phyloP scores from a whole-genome alignment of 2,329 filamentous ascomycete species.

The Phialophora expanda region DNA sequence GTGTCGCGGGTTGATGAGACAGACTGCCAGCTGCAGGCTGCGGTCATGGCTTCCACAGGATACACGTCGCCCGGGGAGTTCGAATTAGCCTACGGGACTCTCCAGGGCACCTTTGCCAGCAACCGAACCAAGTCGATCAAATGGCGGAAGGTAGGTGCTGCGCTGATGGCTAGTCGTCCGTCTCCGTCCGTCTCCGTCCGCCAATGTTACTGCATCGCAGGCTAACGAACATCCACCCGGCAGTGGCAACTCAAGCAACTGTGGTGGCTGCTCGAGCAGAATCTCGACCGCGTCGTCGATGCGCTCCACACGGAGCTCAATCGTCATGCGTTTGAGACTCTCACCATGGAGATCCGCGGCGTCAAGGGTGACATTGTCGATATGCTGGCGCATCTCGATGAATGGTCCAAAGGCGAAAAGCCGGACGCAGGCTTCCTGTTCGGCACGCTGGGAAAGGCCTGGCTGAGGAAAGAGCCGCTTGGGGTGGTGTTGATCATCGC shows the following conservation, averaged over 20 bases:
- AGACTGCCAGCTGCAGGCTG: not conserved
- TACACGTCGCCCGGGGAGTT: conserved; percentile 14
- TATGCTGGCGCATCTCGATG: conserved; percentile 48
- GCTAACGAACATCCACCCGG: not conserved
- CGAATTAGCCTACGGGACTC: conserved; percentile 19
- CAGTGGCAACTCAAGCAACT: conserved; percentile 49
- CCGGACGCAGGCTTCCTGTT: conserved; percentile 42
- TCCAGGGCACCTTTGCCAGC: conserved; percentile 41
- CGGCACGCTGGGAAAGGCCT: conserved; percentile 43
- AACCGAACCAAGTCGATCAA: conserved; percentile 46
- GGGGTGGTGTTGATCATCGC: conserved; percentile 31
- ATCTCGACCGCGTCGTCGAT: conserved; percentile 44
- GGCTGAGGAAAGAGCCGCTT: conserved; percentile 52
- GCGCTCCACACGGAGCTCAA: conserved; percentile 47
- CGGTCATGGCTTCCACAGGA: conserved; percentile 1
- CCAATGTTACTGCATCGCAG: not conserved
- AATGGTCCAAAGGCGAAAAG: conserved; percentile 49
- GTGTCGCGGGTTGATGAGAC: not conserved
- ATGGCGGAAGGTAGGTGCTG: conserved; percentile 46
- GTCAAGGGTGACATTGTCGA: conserved; percentile 47
- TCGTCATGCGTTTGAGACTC: conserved; percentile 45
- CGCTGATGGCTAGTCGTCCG: not conserved
- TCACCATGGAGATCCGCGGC: conserved; percentile 42
- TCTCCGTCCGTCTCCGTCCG: not conserved
- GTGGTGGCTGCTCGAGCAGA: conserved; percentile 52